Percentiles rank a stretch among this genome's conserved stretches.
Evolutionary conservation across 768 basidiomycete genomes (phyloP).

Genomic region (Lactarius sp.): DNA sequence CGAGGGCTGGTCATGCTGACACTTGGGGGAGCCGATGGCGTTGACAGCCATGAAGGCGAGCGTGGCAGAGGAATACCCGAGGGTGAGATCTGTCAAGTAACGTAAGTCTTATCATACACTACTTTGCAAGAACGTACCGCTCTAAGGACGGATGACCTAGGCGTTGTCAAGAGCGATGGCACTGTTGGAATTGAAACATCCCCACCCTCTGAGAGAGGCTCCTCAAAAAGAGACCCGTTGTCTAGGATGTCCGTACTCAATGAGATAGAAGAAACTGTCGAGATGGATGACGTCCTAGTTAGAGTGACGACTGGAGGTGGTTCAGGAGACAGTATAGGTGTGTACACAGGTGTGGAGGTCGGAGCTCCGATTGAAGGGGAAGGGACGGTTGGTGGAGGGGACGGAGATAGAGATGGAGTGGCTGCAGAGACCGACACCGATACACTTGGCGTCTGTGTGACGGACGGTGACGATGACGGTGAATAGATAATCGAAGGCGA

Average conservation of each 20-base stretch:
- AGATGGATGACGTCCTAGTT: conserved; percentile 33
- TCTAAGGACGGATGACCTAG: conserved; percentile 26
- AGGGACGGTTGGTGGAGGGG: conserved; percentile 30
- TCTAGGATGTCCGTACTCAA: conserved; percentile 33
- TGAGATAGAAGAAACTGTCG: conserved; percentile 32
- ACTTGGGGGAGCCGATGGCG: conserved; percentile 41
- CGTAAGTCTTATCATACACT: conserved; percentile 10
- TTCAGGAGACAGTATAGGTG: conserved; percentile 20
- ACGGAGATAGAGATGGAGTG: conserved; percentile 32
- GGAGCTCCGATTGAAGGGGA: conserved; percentile 32
- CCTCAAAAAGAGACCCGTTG: conserved; percentile 27
- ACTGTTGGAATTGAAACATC: conserved; percentile 39
- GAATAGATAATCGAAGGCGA: conserved; percentile 34
- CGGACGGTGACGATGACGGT: conserved; percentile 40
- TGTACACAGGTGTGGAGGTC: conserved; percentile 24
- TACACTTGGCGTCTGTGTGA: conserved; percentile 38
- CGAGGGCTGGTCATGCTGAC: conserved; percentile 49
- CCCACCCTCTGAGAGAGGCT: conserved; percentile 29
- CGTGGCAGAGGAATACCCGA: conserved; percentile 32
- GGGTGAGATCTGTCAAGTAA: conserved; percentile 31
- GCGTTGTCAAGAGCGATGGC: conserved; percentile 53
- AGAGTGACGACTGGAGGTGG: conserved; percentile 27
- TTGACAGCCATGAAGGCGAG: conserved; percentile 34
- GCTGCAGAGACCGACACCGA: conserved; percentile 34
- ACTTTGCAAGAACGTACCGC: conserved; percentile 28